Conservation (phyloP, 108 stramenopile genomes). For the Skeletonema potamos region DNA sequence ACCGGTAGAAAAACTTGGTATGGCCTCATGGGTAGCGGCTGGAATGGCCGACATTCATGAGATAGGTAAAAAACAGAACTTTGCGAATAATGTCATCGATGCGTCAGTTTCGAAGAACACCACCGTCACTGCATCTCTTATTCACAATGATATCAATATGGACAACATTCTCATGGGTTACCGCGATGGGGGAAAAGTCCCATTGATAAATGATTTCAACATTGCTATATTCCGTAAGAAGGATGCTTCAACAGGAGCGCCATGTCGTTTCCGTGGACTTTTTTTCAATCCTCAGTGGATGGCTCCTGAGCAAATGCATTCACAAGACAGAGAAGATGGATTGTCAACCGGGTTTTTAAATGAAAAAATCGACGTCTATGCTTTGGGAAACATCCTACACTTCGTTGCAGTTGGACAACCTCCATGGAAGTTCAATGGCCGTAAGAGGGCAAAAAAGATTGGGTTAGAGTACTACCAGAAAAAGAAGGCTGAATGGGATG, state of each 20-base stretch:
- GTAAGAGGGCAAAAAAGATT: slow-evolving; percentile 31
- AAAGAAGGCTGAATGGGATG: slow-evolving; percentile 2
- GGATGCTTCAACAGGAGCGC: slow-evolving; percentile 46
- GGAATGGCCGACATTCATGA: slow-evolving; percentile 77
- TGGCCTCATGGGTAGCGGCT: slow-evolving; percentile 64
- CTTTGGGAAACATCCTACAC: slow-evolving; percentile 55
- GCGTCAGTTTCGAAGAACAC: slow-evolving; percentile 51
- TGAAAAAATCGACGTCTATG: slow-evolving; percentile 72
- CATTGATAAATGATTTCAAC: slow-evolving; percentile 86
- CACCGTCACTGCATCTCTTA: slow-evolving; percentile 38
- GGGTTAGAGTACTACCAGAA: slow-evolving; percentile 24
- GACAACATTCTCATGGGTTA: slow-evolving; percentile 62
- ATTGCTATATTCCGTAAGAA: slow-evolving; percentile 80
- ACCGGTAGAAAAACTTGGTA: slow-evolving; percentile 51
- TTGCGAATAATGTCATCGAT: slow-evolving; percentile 54
- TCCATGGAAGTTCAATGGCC: slow-evolving; percentile 44
- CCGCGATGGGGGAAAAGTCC: slow-evolving; percentile 46
- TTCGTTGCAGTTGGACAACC: slow-evolving; percentile 43
- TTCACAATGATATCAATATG: slow-evolving; percentile 82
- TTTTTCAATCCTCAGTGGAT: slow-evolving; percentile 79
- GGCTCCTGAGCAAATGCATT: slow-evolving; percentile 77
- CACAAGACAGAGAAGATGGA: slow-evolving; percentile 21
- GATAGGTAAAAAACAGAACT: slow-evolving; percentile 28
- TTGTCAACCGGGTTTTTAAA: slow-evolving; percentile 36
- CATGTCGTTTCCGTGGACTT: slow-evolving; percentile 74